Evolutionary conservation across 371 early-diverging fungal species (phyloP), one percentile per base, ranked within the genome.

Genomic region (Phascolomyces articulosus): DNA sequence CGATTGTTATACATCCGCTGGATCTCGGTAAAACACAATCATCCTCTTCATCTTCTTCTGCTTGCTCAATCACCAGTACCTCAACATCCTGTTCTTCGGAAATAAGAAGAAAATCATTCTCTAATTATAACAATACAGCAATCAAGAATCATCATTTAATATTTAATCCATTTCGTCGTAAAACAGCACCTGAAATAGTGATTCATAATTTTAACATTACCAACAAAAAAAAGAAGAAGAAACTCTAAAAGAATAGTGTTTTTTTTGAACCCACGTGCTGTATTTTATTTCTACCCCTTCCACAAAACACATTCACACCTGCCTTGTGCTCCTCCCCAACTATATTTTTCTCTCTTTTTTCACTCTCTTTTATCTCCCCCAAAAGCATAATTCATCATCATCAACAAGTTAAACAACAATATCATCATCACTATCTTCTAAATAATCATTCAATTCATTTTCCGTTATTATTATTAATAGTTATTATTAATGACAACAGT

Each of bases 181-280:
- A 66, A 48, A 66, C 66, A 3, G 66, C 66, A 20, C 66, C 66
- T 29, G 67, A 51, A 24, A 55, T 62, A 18, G 24, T 49, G 29
- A 16, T 48, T 29, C 21, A 24, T 26, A 47, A 13, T 21, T 7
- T 38, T 6, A 21, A n/a, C 9, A 13, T 20, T 11, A 47, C 21
- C 26, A 29, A 16, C 62, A 29, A 27, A 20, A 61, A 21, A 18
- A 49, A 23, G 20, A 38, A 47, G 29, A 27, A 29, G 15, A 15
- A 44, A 44, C 44, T 13, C 44, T 38, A 38, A 44, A 34, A 2
- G 34, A 6, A 26, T 59, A 18, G 15, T 23, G 6, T 1, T 38
- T 16, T 23, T 13, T 38, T 8, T 21, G 9, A n/a, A 15, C 41
- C 21, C 56, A 27, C 56, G 23, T 28, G 27, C 56, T 31, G 54